These are phyloP conservation scores for Micractinium conductrix DNA, from an alignment of 139 green algal species.

Conservation along the genomic window DNA sequence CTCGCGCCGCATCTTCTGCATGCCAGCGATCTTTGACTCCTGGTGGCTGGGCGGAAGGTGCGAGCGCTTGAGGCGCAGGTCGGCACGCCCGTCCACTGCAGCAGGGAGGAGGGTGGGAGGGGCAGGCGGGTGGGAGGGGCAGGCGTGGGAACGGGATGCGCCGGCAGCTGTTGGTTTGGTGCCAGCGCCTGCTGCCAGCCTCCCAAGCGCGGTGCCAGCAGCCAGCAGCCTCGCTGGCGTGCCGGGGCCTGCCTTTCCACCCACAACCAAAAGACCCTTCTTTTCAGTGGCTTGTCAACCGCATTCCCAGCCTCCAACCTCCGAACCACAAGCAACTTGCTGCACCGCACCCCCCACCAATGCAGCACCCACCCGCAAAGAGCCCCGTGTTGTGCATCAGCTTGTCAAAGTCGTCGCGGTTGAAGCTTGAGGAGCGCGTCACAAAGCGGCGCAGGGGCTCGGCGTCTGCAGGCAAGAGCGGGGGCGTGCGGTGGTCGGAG, in stretches of 20 bases:
- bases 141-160: not conserved
- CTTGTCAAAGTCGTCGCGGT: slow-evolving; percentile 27
- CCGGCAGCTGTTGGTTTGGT: not conserved
- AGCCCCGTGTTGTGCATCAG: slow-evolving; percentile 12
- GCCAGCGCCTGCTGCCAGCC: too few species aligned
- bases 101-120: not conserved
- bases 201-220: too few species aligned
- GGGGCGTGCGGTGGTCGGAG: not conserved
- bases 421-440: slow-evolving; percentile 17
- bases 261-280: not conserved
- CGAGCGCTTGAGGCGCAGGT: not conserved
- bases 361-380: too few species aligned
- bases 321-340: too few species aligned
- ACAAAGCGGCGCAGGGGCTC: slow-evolving; percentile 31
- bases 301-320: not conserved
- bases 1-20: not conserved
- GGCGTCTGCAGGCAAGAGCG: not conserved
- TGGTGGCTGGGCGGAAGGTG: slow-evolving; percentile 25
- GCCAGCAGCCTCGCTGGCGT: too few species aligned
- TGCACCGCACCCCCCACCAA: too few species aligned
- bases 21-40: not conserved
- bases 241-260: not conserved
- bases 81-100: not conserved
- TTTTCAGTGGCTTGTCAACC: not conserved
- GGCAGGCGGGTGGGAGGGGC: too few species aligned